Conservation (phyloP, 371 early-diverging fungal species). For the Mortierella sp. region DNA sequence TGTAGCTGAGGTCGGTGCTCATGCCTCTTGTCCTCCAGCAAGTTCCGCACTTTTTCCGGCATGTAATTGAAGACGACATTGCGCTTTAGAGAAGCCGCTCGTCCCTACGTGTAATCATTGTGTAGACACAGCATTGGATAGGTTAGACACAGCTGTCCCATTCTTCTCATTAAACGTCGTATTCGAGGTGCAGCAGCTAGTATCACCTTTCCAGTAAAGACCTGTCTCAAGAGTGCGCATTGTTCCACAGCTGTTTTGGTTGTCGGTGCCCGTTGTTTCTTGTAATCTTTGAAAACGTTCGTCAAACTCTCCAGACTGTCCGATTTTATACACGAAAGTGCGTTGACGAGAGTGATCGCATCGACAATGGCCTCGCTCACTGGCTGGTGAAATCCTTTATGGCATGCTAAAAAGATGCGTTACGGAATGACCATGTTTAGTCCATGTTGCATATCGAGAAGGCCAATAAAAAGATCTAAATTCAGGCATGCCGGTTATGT, state of each 20-base stretch:
- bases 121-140: too few species aligned
- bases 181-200: too few species aligned
- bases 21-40: conserved; percentile 43
- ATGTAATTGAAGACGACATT: conserved; percentile 50
- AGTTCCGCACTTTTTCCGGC: conserved; percentile 48
- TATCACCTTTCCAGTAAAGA: conserved; percentile 53
- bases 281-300: conserved; percentile 32
- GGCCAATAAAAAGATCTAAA: too few species aligned
- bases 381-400: conserved; percentile 44
- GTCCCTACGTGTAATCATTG: too few species aligned
- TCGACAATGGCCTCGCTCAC: conserved; percentile 49
- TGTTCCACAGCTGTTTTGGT: conserved; percentile 49
- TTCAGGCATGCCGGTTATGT: too few species aligned
- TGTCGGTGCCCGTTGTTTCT: conserved; percentile 19
- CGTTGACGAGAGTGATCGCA: conserved; percentile 44
- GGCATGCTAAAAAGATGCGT: conserved; percentile 11
- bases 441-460: too few species aligned
- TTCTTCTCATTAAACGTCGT: too few species aligned
- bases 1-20: conserved; percentile 45
- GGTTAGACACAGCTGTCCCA: too few species aligned
- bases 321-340: conserved; percentile 17
- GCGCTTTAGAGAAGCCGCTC: conserved; percentile 40
- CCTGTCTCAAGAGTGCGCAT: conserved; percentile 24
- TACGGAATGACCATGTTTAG: too few species aligned
- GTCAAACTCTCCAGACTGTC: conserved; percentile 21